Base-by-base conservation (phyloP, 441 rosid genomes). In the Omphalea diandra region DNA sequence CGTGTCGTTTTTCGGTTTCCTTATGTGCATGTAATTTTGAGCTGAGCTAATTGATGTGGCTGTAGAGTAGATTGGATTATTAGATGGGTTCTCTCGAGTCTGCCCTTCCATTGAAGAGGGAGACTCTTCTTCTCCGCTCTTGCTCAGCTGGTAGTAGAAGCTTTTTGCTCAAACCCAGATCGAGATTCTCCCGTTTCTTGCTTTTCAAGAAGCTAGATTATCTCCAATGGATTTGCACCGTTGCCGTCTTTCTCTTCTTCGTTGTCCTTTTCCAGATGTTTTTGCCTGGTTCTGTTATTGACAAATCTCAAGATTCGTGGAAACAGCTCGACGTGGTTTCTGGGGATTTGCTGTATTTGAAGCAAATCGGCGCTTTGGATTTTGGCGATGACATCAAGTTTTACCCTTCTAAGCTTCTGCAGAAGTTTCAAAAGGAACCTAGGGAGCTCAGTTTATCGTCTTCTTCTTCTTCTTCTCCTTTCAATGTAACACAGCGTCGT, bases 31-130 rank as follows among this genome's bases (percentile, higher is more conserved):
- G 70, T 24, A 7, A 14, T 57, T 46, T 27, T 20, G 52, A 33
- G 50, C 14, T 27, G 64, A 40, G 72, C 57, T 70, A 47, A 70
- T 70, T 69, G 38, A 76, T 77, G 84, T 50, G 72, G 69, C 73
- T 71, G 63, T 62, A 65, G n/a, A n/a, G n/a, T n/a, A n/a, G n/a
- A n/a, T n/a, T n/a, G n/a, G n/a, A n/a, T n/a, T n/a, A n/a, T n/a
- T n/a, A n/a, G 47, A 93, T 95, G 98, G 97, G 95, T 68, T 95
- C 97, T 57, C 71, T 89, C 33, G 98, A 88, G 71, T 73, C 76
- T 61, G 88, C 82, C 73, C 73, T 82, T 73, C 84, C 91, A 31
- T 72, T 76, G 76, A 90, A 84, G 87, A 83, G 90, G 60, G 91
- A 83, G 67, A 69, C 58, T 73, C 79, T 68, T 52, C 74, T 63